Evolutionary conservation across 2,329 filamentous ascomycete genomes (phyloP).

Genomic region (Thelonectria olida): DNA sequence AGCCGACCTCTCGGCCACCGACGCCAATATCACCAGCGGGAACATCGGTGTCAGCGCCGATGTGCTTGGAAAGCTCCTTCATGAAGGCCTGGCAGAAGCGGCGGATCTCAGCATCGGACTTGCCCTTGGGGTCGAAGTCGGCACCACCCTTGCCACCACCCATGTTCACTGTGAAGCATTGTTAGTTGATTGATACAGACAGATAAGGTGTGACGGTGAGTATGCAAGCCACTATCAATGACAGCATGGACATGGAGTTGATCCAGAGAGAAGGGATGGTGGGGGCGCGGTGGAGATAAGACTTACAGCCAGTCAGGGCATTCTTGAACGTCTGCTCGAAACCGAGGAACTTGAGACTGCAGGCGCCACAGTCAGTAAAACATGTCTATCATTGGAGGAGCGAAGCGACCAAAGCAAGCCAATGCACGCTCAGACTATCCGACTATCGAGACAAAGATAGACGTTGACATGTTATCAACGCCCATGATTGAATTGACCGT

Average conservation of each 20-base stretch:
- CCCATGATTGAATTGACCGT: background rate
- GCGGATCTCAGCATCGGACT: conserved; percentile 96
- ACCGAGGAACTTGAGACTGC: conserved; percentile 88
- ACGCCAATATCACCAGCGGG: conserved; percentile 98
- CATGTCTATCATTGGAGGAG: background rate
- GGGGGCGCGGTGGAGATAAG: conserved; percentile 15
- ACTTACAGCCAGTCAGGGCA: conserved; percentile 91
- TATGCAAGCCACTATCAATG: background rate
- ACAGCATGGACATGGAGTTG: background rate
- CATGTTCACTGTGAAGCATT: conserved; percentile 64
- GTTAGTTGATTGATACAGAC: conserved; percentile 24
- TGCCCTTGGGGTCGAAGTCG: conserved; percentile 99
- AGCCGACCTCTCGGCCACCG: conserved; percentile 90
- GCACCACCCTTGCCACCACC: conserved; percentile 97
- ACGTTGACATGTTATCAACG: background rate
- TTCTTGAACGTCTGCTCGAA: conserved; percentile 99
- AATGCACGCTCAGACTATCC: background rate
- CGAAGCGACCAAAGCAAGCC: background rate
- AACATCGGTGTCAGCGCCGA: conserved; percentile 94
- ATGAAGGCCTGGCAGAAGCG: conserved; percentile 97
- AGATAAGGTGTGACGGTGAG: background rate
- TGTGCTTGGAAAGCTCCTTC: conserved; percentile 94
- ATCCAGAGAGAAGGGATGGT: background rate
- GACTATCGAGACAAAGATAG: background rate
- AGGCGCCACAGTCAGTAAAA: conserved; percentile 27